Base-by-base conservation (phyloP, 2,329 filamentous ascomycete genomes). In the Aspergillus niger region DNA sequence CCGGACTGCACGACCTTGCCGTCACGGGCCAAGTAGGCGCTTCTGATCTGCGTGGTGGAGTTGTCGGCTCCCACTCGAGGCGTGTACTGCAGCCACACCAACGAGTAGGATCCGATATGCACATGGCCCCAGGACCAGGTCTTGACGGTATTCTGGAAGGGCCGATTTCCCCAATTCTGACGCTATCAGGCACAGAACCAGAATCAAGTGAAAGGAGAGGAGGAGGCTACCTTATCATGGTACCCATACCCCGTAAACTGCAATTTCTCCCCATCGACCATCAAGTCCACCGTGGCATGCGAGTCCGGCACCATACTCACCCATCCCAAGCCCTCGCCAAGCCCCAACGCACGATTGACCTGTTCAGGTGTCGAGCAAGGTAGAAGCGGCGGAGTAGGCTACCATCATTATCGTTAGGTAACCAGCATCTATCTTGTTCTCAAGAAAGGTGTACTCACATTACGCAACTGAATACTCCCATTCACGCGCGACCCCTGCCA, bases 111-210 rank as follows among this genome's bases (percentile, higher is more conserved):
- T 0, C 78, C 80, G 1, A 81, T 57, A 22, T 69, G 70, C 3
- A 69, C 79, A 58, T 81, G 80, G n/a, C 81, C 80, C 77, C 78
- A 81, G 65, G 80, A 79, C 75, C 78, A 58, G 2, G 50, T 48
- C 30, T 51, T 55, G 3, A 55, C 51, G 11, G 4, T 36, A 2
- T 22, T 20, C 2, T 52, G 30, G 57, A 81, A 78, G 1, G 77
- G 74, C 28, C 61, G 61, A 59, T 77, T 69, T 4, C 74, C 74
- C 79, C 80, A 82, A 63, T 81, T 81, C 77, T 79, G 28, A 41
- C 3, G 3, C 20, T 15, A 7, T 24, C 47, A 30, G 55, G 59
- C 20, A 39, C 24, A 52, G 20, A 39, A 39, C 5, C 15, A 8
- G 28, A 30, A 30, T 3, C 2, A 30, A 32, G 3, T 26, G 47